phyloP scores from a whole-genome alignment of 805 yeast genomes.

The Wickerhamia fluorescens region DNA sequence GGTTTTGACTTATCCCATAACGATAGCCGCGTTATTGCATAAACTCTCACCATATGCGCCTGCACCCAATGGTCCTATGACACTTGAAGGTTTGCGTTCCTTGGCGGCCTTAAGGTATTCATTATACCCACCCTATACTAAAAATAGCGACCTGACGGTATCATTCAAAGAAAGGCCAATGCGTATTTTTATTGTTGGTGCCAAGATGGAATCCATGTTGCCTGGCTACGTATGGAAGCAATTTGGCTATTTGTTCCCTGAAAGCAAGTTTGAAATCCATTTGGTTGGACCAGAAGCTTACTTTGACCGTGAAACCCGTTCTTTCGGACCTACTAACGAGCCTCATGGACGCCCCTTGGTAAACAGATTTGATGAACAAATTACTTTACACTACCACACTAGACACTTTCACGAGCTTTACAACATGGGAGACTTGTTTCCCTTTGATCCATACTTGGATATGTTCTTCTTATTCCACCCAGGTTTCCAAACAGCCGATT shows the following conservation, averaged over 20 bases:
- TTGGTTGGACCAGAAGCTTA: slow-evolving; percentile 92
- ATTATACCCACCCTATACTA: slow-evolving; percentile 57
- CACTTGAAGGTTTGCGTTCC: slow-evolving; percentile 89
- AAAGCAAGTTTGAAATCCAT: slow-evolving; percentile 74
- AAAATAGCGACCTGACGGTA: slow-evolving; percentile 42
- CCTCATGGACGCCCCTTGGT: slow-evolving; percentile 56
- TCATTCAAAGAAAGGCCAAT: slow-evolving; percentile 78
- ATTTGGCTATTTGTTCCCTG: slow-evolving; percentile 77
- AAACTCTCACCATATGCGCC: slow-evolving; percentile 75
- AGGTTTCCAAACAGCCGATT: slow-evolving; percentile 79
- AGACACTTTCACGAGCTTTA: slow-evolving; percentile 87
- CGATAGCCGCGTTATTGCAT: slow-evolving; percentile 79
- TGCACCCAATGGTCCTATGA: slow-evolving; percentile 79
- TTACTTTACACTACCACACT: slow-evolving; percentile 77
- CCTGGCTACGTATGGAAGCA: slow-evolving; percentile 97
- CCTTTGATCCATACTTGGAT: slow-evolving; percentile 95
- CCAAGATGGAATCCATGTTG: slow-evolving; percentile 87
- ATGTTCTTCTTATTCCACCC: slow-evolving; percentile 94
- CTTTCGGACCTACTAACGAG: slow-evolving; percentile 47
- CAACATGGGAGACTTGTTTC: slow-evolving; percentile 91
- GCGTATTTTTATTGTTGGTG: slow-evolving; percentile 83
- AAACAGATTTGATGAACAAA: slow-evolving; percentile 64
- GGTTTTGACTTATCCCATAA: slow-evolving; percentile 86
- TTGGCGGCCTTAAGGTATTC: slow-evolving; percentile 90
- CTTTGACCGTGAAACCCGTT: slow-evolving; percentile 62